Conservation (phyloP, 2,329 filamentous ascomycete species). For the Paraconiothyrium brasiliense region DNA sequence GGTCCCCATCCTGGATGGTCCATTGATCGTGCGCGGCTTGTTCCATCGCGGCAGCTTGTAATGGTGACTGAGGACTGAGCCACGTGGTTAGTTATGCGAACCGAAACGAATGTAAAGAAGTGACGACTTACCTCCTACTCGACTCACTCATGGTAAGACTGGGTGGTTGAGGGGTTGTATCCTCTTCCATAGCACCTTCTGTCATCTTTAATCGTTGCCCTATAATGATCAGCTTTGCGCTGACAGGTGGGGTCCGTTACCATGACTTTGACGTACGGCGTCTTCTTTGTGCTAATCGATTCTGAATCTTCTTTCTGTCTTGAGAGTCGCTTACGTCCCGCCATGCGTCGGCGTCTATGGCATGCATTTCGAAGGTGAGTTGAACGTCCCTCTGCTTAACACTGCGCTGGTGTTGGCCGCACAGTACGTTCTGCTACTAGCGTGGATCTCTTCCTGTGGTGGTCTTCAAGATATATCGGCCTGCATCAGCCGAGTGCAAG, state of each 20-base stretch:
- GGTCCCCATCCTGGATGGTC: constrained; percentile 12
- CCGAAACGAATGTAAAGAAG: constrained; percentile 7
- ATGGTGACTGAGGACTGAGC: constrained; percentile 10
- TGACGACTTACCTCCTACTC: constrained; percentile 14
- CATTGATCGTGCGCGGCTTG: constrained; percentile 9
- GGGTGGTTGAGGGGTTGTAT: constrained; percentile 10
- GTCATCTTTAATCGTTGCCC: constrained; percentile 18
- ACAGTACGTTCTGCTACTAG: constrained; percentile 10
- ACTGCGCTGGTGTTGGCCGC: not conserved
- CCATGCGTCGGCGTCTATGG: constrained; percentile 18
- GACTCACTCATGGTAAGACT: constrained; percentile 14
- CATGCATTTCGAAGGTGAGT: constrained; percentile 12
- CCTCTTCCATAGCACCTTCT: constrained; percentile 12
- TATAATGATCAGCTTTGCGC: constrained; percentile 16
- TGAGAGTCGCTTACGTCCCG: constrained; percentile 17
- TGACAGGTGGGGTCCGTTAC: constrained; percentile 9
- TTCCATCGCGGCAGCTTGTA: not conserved
- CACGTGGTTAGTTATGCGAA: constrained; percentile 6
- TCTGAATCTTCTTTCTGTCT: constrained; percentile 19
- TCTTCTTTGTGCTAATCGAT: constrained; percentile 18
- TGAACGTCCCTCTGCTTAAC: not conserved
- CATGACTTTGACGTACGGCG: constrained; percentile 18
- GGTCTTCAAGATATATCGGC: constrained; percentile 14
- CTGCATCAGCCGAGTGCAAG: constrained; percentile 8
- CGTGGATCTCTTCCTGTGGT: constrained; percentile 10